Conservation (phyloP, 2,329 filamentous ascomycete genomes). For the Pezicula rhizophila region DNA sequence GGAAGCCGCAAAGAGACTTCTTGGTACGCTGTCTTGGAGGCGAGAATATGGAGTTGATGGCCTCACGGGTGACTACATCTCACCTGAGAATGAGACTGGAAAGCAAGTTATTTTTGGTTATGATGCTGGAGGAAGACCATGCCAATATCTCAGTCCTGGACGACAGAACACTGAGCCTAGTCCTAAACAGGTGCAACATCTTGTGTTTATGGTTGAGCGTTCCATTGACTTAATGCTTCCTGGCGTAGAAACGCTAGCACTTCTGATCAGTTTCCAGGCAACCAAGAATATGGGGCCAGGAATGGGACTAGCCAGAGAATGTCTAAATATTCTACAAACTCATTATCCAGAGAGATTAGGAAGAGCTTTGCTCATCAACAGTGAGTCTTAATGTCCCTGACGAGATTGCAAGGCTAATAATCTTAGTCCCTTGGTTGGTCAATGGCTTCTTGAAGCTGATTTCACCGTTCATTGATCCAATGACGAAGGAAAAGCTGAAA, state of each 20-base stretch:
- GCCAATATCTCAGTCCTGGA: constrained; percentile 82
- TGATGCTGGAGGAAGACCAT: constrained; percentile 79
- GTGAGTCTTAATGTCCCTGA: constrained; percentile 41
- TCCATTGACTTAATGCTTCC: constrained; percentile 82
- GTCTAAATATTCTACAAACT: constrained; percentile 86
- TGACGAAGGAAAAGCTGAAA: constrained; percentile 91
- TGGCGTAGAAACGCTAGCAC: constrained; percentile 76
- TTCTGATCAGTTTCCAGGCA: constrained; percentile 88
- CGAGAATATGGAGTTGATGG: constrained; percentile 76
- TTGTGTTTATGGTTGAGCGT: constrained; percentile 93
- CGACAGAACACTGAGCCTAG: constrained; percentile 87
- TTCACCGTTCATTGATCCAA: constrained; percentile 90
- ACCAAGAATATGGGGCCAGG: constrained; percentile 68
- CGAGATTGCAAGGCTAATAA: constrained; percentile 10
- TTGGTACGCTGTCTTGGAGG: constrained; percentile 78
- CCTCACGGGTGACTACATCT: constrained; percentile 80
- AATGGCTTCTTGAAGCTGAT: constrained; percentile 95
- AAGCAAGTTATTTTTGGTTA: constrained; percentile 89
- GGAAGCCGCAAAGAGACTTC: constrained; percentile 72
- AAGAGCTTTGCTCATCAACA: constrained; percentile 81
- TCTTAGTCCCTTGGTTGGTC: constrained; percentile 79
- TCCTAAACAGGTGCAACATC: constrained; percentile 82
- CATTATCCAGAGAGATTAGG: constrained; percentile 94
- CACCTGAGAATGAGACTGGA: constrained; percentile 89
- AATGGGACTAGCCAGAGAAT: constrained; percentile 71